Conservation (phyloP, 352 stramenopile genomes). For the Pythium brachiatum region DNA sequence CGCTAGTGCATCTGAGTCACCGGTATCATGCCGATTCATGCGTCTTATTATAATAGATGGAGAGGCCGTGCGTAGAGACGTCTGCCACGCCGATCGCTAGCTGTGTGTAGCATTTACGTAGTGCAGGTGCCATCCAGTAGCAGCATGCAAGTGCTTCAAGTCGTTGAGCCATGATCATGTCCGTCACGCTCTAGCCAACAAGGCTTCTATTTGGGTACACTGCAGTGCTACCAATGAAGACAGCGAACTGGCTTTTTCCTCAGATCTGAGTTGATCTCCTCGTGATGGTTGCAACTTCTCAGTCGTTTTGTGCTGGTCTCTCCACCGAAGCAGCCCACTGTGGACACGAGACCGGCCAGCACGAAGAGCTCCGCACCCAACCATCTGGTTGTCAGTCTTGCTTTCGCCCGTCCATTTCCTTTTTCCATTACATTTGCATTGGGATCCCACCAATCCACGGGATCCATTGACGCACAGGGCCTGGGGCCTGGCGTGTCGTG, state of each 20-base stretch:
- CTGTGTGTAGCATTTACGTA: too few species aligned
- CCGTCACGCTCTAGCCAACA: too few species aligned
- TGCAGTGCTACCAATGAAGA: neutral
- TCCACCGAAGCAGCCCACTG: constrained; percentile 2
- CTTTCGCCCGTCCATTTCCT: neutral
- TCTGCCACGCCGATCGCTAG: too few species aligned
- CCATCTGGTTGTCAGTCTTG: neutral
- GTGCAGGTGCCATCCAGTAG: too few species aligned
- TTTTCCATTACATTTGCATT: neutral
- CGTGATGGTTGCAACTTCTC: neutral
- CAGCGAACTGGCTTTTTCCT: neutral
- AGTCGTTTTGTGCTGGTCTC: neutral
- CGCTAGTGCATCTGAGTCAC: too few species aligned
- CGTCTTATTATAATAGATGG: too few species aligned
- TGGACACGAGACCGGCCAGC: neutral
- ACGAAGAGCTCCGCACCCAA: neutral
- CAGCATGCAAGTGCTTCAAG: too few species aligned
- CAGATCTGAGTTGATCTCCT: neutral
- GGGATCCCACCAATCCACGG: too few species aligned
- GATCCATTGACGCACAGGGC: too few species aligned
- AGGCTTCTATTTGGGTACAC: neutral
- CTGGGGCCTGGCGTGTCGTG: neutral
- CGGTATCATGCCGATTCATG: too few species aligned
- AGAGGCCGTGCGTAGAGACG: too few species aligned
- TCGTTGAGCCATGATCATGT: too few species aligned